These are phyloP conservation scores for Abelmoschus esculentus DNA, from an alignment of 345 rosid species.

Conservation along the genomic window DNA sequence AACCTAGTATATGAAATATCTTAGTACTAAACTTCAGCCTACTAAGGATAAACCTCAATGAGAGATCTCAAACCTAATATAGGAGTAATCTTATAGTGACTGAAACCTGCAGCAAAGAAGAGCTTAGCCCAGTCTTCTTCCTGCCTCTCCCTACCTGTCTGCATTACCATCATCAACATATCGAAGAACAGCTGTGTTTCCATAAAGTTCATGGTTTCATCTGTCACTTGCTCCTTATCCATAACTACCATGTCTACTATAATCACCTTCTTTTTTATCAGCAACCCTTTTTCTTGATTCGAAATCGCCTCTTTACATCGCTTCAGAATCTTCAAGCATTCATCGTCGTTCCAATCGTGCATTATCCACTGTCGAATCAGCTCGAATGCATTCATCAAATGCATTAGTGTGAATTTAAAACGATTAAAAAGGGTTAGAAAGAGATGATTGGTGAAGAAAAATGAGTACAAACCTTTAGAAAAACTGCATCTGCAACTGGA, in stretches of 20 bases:
- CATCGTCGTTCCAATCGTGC: background rate
- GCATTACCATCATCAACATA: slow-evolving; percentile 9
- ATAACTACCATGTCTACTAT: background rate
- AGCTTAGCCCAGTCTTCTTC: slow-evolving; percentile 3
- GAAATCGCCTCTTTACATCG: slow-evolving; percentile 5
- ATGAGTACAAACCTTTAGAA: too few species aligned
- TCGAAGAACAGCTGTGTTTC: slow-evolving; percentile 10
- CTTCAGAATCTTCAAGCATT: background rate
- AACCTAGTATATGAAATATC: too few species aligned
- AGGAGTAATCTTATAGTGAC: background rate
- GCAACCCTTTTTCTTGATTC: too few species aligned
- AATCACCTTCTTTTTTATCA: too few species aligned
- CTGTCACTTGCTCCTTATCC: too few species aligned
- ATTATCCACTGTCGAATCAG: background rate
- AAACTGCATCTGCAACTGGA: slow-evolving; percentile 29
- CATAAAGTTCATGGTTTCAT: background rate
- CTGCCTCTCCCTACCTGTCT: too few species aligned
- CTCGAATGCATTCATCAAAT: too few species aligned
- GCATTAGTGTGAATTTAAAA: too few species aligned
- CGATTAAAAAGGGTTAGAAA: too few species aligned
- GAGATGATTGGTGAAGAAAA: too few species aligned
- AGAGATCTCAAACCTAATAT: slow-evolving; percentile 1
- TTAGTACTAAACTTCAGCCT: too few species aligned
- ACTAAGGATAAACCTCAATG: slow-evolving; percentile 1
- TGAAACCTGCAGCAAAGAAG: slow-evolving; percentile 2